Evolutionary conservation across 139 green algal species (phyloP), one percentile per base, ranked within the genome.

Genomic region (Desmodesmus armatus): DNA sequence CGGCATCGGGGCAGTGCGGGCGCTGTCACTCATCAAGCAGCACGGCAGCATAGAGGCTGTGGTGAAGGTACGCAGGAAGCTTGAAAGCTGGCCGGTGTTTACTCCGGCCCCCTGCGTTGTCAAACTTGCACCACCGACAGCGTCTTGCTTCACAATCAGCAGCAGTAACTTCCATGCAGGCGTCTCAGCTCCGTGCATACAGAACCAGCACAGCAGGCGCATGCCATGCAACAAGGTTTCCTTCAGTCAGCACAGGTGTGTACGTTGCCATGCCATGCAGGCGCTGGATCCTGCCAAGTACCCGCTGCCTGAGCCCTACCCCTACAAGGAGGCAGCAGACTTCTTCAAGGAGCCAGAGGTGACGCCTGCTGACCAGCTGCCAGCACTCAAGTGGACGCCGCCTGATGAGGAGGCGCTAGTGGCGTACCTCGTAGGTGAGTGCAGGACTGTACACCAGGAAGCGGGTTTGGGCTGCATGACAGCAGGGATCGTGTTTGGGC

Each of bases 331-430:
- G 75, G 84, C 89, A 13, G 43, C 85, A 37, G 78, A 93, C 2
- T 95, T 95, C 71, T 87, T 92, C 63, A 40, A 84, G 23, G 39
- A 87, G 66, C 92, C 93, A 3, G 85, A 93, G 47, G 92, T 96
- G 11, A 70, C 65, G 53, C 44, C 79, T 0, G 78, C 78, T 37
- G 88, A 92, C 9, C 75, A 92, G 40, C 39, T 96, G 25, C 92
- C 93, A 7, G 23, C 87, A 2, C 70, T 98, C 35, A 98, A 98
- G 80, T 99, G 96, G 97, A 90, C 23, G 15, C 80, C 88, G 5
- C 94, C 95, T 0, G 97, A 99, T 88, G 93, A 95, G 91, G 97
- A 99, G 71, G 96, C 92, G 0, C 62, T 99, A 0, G 90, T 99
- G 4, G 55, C 94, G 21, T 99, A 98, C 82, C 88, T 99, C 55